Evolutionary conservation across 2,329 filamentous ascomycete species (phyloP).

Genomic region (Bisporella sp.): DNA sequence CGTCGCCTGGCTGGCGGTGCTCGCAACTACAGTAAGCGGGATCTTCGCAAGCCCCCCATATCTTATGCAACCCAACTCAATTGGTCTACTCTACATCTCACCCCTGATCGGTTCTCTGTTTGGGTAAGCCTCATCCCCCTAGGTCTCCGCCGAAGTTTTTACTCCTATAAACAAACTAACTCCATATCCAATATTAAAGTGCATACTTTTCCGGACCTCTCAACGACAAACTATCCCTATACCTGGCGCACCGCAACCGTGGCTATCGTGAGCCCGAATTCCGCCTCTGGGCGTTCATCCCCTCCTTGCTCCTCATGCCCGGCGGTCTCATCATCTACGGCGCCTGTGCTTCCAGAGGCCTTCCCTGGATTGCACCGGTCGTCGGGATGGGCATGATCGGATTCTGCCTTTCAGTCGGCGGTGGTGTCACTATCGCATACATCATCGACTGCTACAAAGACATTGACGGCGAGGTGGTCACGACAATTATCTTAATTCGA

Average conservation of each 20-base stretch:
- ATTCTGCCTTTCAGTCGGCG: neutral
- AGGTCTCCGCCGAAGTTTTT: neutral
- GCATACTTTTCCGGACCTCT: slow-evolving; percentile 26
- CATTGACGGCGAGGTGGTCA: slow-evolving; percentile 38
- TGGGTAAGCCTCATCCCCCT: slow-evolving; percentile 5
- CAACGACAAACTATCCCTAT: slow-evolving; percentile 26
- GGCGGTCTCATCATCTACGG: slow-evolving; percentile 1
- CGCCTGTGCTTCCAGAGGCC: neutral
- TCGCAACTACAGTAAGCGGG: slow-evolving; percentile 29
- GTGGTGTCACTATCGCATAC: neutral
- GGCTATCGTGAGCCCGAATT: slow-evolving; percentile 1
- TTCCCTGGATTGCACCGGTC: neutral
- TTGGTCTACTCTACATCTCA: slow-evolving; percentile 33
- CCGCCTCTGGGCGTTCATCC: slow-evolving; percentile 2
- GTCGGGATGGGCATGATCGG: slow-evolving; percentile 1
- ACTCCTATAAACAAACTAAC: neutral
- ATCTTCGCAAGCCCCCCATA: slow-evolving; percentile 32
- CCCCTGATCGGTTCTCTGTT: slow-evolving; percentile 33
- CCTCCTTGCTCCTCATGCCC: slow-evolving; percentile 1
- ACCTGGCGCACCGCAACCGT: neutral
- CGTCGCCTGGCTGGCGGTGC: slow-evolving; percentile 31
- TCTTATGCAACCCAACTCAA: slow-evolving; percentile 28
- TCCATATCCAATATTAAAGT: neutral
- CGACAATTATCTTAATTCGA: slow-evolving; percentile 38
- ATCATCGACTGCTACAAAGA: slow-evolving; percentile 33